Evolutionary conservation across 192 early-diverging fungal genomes (phyloP).

Genomic region (Gigaspora rosea): DNA sequence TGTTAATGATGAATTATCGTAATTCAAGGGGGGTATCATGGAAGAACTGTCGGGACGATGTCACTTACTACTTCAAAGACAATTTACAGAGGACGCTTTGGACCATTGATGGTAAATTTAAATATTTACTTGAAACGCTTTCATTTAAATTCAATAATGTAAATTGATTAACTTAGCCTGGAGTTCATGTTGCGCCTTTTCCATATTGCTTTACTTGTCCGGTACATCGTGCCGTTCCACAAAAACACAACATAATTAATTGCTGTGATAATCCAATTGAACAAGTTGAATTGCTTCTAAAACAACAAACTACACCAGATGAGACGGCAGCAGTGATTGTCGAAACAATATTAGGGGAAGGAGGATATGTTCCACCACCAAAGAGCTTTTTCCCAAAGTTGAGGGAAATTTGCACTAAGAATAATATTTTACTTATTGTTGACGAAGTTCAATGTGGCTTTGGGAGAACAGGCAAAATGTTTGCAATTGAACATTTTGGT

Average conservation of each 20-base stretch:
- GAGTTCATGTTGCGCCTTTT: conserved; percentile 44
- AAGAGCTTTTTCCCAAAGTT: conserved; percentile 38
- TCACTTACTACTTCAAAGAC: conserved; percentile 50
- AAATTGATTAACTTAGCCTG: conserved; percentile 27
- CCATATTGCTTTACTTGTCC: conserved; percentile 45
- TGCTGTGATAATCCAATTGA: conserved; percentile 42
- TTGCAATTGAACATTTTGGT: conserved; percentile 44
- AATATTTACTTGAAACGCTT: no score
- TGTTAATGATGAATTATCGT: conserved; percentile 35
- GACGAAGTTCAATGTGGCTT: conserved; percentile 51
- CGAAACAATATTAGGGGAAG: conserved; percentile 48
- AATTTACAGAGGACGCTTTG: conserved; percentile 41
- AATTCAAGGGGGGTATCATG: conserved; percentile 48
- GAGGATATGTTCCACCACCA: conserved; percentile 48
- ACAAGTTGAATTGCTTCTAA: conserved; percentile 44
- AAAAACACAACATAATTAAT: conserved; percentile 34
- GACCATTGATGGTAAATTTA: conserved; percentile 42
- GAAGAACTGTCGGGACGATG: conserved; percentile 51
- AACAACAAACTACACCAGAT: conserved; percentile 43
- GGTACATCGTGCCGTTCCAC: conserved; percentile 36
- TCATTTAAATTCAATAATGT: not conserved
- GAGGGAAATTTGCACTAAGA: conserved; percentile 43
- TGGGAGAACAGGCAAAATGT: conserved; percentile 52
- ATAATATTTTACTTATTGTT: conserved; percentile 43
- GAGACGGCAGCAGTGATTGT: conserved; percentile 48